Evolutionary conservation across 2,329 filamentous ascomycete genomes (phyloP).

Genomic region (Pleochaeta shiraiana): DNA sequence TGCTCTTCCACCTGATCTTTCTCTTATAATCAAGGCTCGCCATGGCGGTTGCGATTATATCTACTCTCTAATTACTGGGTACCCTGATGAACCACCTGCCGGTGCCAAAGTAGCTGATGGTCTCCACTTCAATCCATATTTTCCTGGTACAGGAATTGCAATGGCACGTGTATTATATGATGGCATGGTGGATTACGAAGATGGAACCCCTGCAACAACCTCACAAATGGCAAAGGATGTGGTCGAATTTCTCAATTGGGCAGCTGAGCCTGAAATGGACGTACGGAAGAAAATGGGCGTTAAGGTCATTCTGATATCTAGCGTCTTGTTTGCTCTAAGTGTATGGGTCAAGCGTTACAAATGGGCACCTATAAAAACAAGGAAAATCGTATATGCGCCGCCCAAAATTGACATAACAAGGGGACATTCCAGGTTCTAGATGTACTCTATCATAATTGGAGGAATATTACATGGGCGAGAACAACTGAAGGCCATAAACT

Average conservation of each 20-base stretch:
- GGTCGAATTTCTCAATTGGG: conserved; percentile 97
- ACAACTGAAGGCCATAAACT: not conserved
- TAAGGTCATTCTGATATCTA: conserved; percentile 72
- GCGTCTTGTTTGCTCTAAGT: conserved; percentile 63
- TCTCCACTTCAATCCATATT: conserved; percentile 99
- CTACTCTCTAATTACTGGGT: conserved; percentile 90
- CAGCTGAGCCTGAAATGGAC: conserved; percentile 97
- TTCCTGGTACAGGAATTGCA: conserved; percentile 95
- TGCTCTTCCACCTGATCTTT: conserved; percentile 92
- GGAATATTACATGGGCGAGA: not conserved
- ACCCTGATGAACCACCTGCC: conserved; percentile 87
- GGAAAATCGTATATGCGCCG: conserved; percentile 78
- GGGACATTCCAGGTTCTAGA: not conserved
- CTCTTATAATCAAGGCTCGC: conserved; percentile 89
- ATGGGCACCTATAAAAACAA: conserved; percentile 90
- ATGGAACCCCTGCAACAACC: conserved; percentile 78
- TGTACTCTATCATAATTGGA: not conserved
- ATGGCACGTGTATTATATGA: conserved; percentile 99
- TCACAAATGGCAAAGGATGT: conserved; percentile 99
- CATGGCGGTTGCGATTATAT: conserved; percentile 98
- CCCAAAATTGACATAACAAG: conserved; percentile 23
- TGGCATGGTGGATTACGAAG: conserved; percentile 93
- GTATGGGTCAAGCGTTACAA: conserved; percentile 99
- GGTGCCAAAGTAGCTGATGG: conserved; percentile 69
- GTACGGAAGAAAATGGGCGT: conserved; percentile 99